These are phyloP conservation scores for Ganoderma sinense DNA, from an alignment of 1,284 basidiomycete genomes.

Conservation along the genomic window DNA sequence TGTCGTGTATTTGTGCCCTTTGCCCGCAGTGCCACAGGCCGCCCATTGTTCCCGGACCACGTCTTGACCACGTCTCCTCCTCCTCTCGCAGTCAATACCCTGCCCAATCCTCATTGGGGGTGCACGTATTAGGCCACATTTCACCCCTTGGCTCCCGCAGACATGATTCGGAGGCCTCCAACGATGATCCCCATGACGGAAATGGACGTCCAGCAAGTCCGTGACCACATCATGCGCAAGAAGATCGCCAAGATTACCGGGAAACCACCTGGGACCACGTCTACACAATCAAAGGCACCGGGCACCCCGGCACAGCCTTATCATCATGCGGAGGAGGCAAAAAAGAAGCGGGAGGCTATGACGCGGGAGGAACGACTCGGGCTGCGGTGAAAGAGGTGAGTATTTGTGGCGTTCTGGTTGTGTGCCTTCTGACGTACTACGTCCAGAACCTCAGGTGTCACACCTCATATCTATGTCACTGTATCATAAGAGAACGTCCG, in stretches of 20 bases:
- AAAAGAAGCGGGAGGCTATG: slow-evolving; percentile 45
- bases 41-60: slow-evolving; percentile 26
- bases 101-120: too few relatives aligned
- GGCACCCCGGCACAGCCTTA: slow-evolving; percentile 28
- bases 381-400: slow-evolving; percentile 27
- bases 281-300: slow-evolving; percentile 19
- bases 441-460: neutral
- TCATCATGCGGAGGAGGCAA: slow-evolving; percentile 45
- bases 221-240: slow-evolving; percentile 64
- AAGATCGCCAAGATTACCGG: slow-evolving; percentile 48
- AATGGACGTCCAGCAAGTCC: slow-evolving; percentile 76
- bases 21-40: slow-evolving; percentile 4
- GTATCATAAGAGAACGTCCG: neutral
- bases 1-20: slow-evolving; percentile 18
- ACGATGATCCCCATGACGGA: slow-evolving; percentile 79
- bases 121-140: neutral
- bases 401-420: neutral
- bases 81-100: slow-evolving; percentile 18
- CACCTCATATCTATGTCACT: neutral
- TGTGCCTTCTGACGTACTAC: neutral
- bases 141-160: neutral
- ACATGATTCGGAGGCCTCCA: slow-evolving; percentile 78
- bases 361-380: slow-evolving; percentile 47
- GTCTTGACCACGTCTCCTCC: slow-evolving; percentile 14
- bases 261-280: slow-evolving; percentile 10